Evolutionary conservation across 2,329 filamentous ascomycete genomes (phyloP).

Genomic region (Verticillium tricorpus): DNA sequence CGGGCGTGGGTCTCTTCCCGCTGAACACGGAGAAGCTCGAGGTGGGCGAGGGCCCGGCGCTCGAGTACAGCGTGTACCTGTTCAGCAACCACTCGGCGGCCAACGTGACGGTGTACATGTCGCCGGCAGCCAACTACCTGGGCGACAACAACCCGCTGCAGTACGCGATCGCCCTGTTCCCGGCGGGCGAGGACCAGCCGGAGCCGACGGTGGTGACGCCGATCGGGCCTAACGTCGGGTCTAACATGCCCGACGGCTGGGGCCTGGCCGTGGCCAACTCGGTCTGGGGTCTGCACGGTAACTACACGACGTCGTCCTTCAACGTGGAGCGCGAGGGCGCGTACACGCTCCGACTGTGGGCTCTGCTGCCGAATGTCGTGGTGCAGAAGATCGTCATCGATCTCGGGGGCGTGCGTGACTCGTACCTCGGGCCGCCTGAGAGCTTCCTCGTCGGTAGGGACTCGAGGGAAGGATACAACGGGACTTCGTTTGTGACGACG

Average conservation of each 20-base stretch:
- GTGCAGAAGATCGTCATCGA: conserved; percentile 54
- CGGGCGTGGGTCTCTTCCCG: conserved; percentile 53
- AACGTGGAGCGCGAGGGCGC: conserved; percentile 33
- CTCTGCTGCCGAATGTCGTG: conserved; percentile 45
- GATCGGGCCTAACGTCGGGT: conserved; percentile 36
- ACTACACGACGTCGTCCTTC: conserved; percentile 41
- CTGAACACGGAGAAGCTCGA: conserved; percentile 44
- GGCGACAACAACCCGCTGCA: conserved; percentile 44
- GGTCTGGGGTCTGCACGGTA: conserved; percentile 38
- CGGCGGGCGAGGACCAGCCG: conserved; percentile 22
- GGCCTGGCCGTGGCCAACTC: conserved; percentile 37
- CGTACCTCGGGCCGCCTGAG: conserved; percentile 54
- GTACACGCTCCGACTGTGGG: conserved; percentile 47
- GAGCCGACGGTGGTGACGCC: conserved; percentile 32
- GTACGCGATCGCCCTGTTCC: conserved; percentile 45
- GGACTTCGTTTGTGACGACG: conserved; percentile 29
- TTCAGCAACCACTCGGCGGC: conserved; percentile 42
- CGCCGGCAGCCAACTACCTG: conserved; percentile 48
- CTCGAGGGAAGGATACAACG: conserved; percentile 27
- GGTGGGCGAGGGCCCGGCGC: conserved; percentile 43
- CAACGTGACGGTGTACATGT: conserved; percentile 44
- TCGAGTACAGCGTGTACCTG: conserved; percentile 59
- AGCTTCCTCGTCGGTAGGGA: conserved; percentile 43
- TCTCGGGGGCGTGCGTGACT: conserved; percentile 47
- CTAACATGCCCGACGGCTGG: conserved; percentile 36